Evolutionary conservation across 2,329 filamentous ascomycete species (phyloP).

Genomic region (Pseudogymnoascus pannorum): DNA sequence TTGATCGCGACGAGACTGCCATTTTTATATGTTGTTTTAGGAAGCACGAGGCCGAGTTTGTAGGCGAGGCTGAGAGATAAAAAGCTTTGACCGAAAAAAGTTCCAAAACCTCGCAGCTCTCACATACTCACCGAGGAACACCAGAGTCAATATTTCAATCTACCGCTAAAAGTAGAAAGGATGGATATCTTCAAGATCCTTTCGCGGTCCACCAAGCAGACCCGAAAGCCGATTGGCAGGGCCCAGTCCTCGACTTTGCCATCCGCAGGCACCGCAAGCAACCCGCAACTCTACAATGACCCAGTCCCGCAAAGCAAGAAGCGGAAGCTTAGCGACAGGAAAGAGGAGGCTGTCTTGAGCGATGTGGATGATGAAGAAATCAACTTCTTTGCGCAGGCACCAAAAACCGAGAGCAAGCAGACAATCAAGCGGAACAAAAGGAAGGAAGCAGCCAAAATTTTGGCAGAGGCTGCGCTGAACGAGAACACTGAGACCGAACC

Average conservation of each 20-base stretch:
- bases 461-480: constrained; percentile 7
- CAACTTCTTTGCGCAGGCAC: constrained; percentile 48
- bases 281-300: constrained; percentile 65
- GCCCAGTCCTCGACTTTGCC: constrained; percentile 43
- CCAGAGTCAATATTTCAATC: background rate
- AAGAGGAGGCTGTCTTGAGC: constrained; percentile 24
- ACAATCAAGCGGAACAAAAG: constrained; percentile 18
- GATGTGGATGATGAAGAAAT: constrained; percentile 35
- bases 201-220: constrained; percentile 59
- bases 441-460: constrained; percentile 10
- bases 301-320: constrained; percentile 41
- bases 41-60: background rate
- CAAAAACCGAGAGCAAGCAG: constrained; percentile 30
- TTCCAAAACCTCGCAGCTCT: background rate
- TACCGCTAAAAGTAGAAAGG: constrained; percentile 3
- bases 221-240: constrained; percentile 26
- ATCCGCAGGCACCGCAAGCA: constrained; percentile 55
- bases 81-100: constrained; percentile 11
- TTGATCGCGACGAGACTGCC: background rate
- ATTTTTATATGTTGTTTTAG: background rate
- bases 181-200: constrained; percentile 64
- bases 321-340: constrained; percentile 43
- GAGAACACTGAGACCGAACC: background rate
- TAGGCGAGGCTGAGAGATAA: constrained; percentile 9
- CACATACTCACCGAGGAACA: constrained; percentile 1